Evolutionary conservation across 352 stramenopile genomes (phyloP).

Genomic region (Phytophthora crassamura): DNA sequence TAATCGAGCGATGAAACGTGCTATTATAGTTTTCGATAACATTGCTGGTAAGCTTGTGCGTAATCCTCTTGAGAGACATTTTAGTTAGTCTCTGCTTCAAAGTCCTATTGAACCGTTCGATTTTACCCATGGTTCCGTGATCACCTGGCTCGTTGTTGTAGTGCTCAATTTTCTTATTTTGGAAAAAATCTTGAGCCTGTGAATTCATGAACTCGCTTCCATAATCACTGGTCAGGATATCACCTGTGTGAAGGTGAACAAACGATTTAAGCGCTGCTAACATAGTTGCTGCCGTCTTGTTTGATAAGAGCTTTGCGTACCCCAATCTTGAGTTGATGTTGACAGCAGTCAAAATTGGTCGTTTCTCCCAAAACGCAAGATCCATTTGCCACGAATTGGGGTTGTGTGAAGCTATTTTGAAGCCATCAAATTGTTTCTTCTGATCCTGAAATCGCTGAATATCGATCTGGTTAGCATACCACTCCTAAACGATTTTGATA

Average conservation of each 20-base stretch:
- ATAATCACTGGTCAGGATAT: too few relatives aligned
- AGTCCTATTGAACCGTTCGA: slow-evolving; percentile 52
- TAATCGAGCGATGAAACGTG: slow-evolving; percentile 34
- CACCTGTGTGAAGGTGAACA: too few relatives aligned
- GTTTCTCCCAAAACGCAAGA: too few relatives aligned
- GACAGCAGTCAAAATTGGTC: too few relatives aligned
- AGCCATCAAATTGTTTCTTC: slow-evolving; percentile 9
- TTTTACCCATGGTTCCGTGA: too few relatives aligned
- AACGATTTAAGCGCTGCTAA: slow-evolving; percentile 34
- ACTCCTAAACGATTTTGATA: slow-evolving; percentile 23
- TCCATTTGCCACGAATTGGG: slow-evolving; percentile 40
- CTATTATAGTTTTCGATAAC: slow-evolving; percentile 50
- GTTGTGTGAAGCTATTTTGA: slow-evolving; percentile 7
- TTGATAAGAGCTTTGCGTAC: slow-evolving; percentile 39
- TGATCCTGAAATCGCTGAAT: slow-evolving; percentile 35
- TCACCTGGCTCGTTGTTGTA: too few relatives aligned
- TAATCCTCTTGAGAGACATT: too few relatives aligned
- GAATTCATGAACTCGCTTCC: too few relatives aligned
- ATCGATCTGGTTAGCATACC: slow-evolving; percentile 19
- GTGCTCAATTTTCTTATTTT: too few relatives aligned
- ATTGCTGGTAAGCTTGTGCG: slow-evolving; percentile 31
- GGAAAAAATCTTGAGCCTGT: too few relatives aligned
- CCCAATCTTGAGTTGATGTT: slow-evolving; percentile 48
- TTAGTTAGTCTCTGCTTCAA: slow-evolving; percentile 46
- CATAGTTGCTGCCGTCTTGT: slow-evolving; percentile 40